Evolutionary conservation across 2,329 filamentous ascomycete genomes (phyloP).

Genomic region (Pseudogymnoascus sp.): DNA sequence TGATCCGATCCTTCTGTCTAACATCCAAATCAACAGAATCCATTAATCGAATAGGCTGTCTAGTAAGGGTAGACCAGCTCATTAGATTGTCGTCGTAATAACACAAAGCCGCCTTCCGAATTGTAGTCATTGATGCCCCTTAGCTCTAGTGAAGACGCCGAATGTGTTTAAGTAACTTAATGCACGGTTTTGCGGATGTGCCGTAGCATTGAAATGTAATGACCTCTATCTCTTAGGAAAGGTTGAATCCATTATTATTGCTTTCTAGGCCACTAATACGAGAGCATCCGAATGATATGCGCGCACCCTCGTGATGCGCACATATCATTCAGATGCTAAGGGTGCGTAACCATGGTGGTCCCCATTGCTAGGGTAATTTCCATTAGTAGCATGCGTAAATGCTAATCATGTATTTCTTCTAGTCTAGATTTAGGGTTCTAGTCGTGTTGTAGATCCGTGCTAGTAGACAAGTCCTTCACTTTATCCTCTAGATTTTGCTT

Average conservation of each 20-base stretch:
- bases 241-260: background rate
- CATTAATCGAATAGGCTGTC: conserved; percentile 62
- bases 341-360: background rate
- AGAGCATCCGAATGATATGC: conserved; percentile 43
- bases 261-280: background rate
- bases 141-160: conserved; percentile 44
- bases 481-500: background rate
- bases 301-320: conserved; percentile 81
- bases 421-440: background rate
- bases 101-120: conserved; percentile 40
- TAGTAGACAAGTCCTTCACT: background rate
- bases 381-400: background rate
- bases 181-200: conserved; percentile 43
- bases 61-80: conserved; percentile 48
- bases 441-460: background rate
- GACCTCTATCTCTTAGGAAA: conserved; percentile 37
- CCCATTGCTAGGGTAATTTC: background rate
- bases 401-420: background rate
- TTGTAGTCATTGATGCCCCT: conserved; percentile 42
- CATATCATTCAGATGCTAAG: too few relatives aligned
- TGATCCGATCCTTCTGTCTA: conserved; percentile 54
- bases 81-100: conserved; percentile 28
- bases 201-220: conserved; percentile 48
- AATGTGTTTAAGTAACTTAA: conserved; percentile 43
- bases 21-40: conserved; percentile 66